These are phyloP conservation scores for Rhodotorula glutinis DNA, from an alignment of 1,284 basidiomycete species.

Conservation along the genomic window DNA sequence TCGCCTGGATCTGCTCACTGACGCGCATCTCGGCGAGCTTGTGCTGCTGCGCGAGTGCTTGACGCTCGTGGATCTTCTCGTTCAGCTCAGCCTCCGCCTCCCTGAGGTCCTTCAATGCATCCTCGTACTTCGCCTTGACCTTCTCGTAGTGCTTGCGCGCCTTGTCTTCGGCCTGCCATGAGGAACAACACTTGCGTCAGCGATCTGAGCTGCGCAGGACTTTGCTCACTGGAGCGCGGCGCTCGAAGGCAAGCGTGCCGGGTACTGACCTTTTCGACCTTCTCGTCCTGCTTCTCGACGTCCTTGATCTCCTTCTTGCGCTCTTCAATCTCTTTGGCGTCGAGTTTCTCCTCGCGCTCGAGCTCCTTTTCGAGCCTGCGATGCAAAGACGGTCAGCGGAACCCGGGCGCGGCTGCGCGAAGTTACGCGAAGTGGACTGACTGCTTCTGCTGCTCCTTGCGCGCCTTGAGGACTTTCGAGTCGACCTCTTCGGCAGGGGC, in stretches of 20 bases:
- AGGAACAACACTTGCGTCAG: not conserved
- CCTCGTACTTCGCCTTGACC: constrained; percentile 1
- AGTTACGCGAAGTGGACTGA: not conserved
- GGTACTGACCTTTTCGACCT: not conserved
- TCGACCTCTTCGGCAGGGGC: not conserved
- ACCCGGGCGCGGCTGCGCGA: not conserved
- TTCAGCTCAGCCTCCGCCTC: not conserved
- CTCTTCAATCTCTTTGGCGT: constrained; percentile 1
- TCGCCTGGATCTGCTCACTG: not conserved
- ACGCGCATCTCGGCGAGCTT: not conserved
- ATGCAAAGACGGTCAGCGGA: not conserved
- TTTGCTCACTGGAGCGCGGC: too few species aligned
- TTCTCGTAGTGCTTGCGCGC: not conserved
- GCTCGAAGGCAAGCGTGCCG: too few species aligned
- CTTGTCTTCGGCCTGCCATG: not conserved
- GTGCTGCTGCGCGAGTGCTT: not conserved
- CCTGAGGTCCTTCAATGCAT: not conserved
- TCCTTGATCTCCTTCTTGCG: not conserved
- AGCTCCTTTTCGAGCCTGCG: not conserved
- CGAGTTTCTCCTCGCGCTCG: not conserved
- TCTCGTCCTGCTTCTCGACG: not conserved
- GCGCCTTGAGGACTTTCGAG: not conserved
- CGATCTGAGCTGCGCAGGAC: too few species aligned
- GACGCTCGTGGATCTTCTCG: not conserved
- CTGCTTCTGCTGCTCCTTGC: constrained; percentile 6